phyloP scores from a whole-genome alignment of 108 stramenopile genomes.

The Fragilaria crotonensis region DNA sequence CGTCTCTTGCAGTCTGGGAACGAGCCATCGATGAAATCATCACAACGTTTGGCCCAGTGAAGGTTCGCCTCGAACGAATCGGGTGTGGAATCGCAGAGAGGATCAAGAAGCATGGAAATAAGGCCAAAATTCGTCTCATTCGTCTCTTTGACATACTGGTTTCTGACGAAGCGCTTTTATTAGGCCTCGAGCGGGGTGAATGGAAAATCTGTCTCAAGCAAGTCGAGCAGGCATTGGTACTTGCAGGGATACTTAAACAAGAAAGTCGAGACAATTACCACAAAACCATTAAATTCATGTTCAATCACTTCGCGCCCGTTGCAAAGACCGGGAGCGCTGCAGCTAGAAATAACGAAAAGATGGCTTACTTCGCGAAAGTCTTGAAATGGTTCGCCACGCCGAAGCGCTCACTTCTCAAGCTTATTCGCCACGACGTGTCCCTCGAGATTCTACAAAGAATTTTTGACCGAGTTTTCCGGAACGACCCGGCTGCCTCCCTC shows the following conservation, averaged over 20 bases:
- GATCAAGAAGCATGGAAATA: conserved; percentile 63
- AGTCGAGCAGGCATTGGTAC: conserved; percentile 62
- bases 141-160: conserved; percentile 69
- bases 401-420: conserved; percentile 44
- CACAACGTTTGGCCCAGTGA: conserved; percentile 66
- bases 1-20: conserved; percentile 57
- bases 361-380: conserved; percentile 40
- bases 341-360: conserved; percentile 56
- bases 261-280: conserved; percentile 61
- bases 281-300: conserved; percentile 46
- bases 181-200: conserved; percentile 65
- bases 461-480: conserved; percentile 57
- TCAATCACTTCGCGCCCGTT: conserved; percentile 45
- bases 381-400: conserved; percentile 66
- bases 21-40: conserved; percentile 55
- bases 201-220: conserved; percentile 45
- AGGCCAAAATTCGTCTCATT: conserved; percentile 54
- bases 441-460: conserved; percentile 59
- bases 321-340: conserved; percentile 43
- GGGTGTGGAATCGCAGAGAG: conserved; percentile 60
- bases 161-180: conserved; percentile 57
- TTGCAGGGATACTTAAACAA: conserved; percentile 58
- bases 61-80: conserved; percentile 54
- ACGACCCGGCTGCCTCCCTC: conserved; percentile 44
- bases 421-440: conserved; percentile 48